Percentiles rank a stretch among this genome's conserved stretches.
Conservation (phyloP, 1,284 basidiomycete species). For the Anthracocystis walkeri region DNA sequence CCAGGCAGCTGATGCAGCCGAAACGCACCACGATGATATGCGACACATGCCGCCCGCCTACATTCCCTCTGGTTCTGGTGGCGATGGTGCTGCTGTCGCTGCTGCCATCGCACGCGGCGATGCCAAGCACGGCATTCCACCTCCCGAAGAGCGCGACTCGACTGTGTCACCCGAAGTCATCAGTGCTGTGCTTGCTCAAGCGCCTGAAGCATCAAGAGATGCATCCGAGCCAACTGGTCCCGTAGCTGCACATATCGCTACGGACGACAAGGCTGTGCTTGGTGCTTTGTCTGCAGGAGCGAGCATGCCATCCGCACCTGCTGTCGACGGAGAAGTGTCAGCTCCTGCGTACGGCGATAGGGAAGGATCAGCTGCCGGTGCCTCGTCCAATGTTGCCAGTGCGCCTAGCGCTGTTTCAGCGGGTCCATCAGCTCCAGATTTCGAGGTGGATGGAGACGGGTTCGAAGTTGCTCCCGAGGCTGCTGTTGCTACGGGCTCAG, state of each 20-base stretch:
- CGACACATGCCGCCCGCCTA: slow-evolving; percentile 59
- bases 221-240: slow-evolving; percentile 10
- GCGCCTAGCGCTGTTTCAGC: slow-evolving; percentile 3
- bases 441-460: slow-evolving; percentile 52
- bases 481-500: neutral
- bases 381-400: slow-evolving; percentile 3
- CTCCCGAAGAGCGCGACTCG: slow-evolving; percentile 33
- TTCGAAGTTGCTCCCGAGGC: slow-evolving; percentile 38
- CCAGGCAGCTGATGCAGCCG: slow-evolving; percentile 52
- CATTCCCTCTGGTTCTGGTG: slow-evolving; percentile 45
- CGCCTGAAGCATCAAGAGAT: neutral
- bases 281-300: slow-evolving; percentile 49
- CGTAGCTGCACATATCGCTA: slow-evolving; percentile 52
- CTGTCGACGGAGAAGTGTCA: slow-evolving; percentile 16
- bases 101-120: slow-evolving; percentile 39
- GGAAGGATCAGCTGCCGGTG: slow-evolving; percentile 4
- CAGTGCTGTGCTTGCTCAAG: slow-evolving; percentile 14
- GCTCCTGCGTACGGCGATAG: slow-evolving; percentile 38
- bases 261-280: slow-evolving; percentile 58
- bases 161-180: slow-evolving; percentile 35
- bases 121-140: slow-evolving; percentile 44
- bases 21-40: slow-evolving; percentile 32
- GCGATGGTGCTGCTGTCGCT: slow-evolving; percentile 19
- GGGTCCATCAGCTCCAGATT: slow-evolving; percentile 45
- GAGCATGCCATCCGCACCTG: slow-evolving; percentile 40